Percentiles rank a stretch among this genome's conserved stretches.
Conservation (phyloP, 306 rosid genomes). For the Inga laurina region DNA sequence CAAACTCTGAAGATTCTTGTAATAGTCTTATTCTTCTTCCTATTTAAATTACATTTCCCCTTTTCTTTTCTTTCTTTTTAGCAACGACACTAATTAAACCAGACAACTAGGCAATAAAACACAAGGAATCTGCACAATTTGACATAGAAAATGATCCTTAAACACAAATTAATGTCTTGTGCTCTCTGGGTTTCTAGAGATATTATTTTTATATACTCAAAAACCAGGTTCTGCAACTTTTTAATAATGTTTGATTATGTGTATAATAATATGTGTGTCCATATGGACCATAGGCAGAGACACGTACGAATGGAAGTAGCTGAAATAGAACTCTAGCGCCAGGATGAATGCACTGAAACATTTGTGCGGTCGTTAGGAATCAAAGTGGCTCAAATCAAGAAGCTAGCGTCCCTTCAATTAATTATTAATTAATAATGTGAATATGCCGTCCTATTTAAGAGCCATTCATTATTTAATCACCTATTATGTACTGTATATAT, state of each 20-base stretch:
- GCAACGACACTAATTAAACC: neutral
- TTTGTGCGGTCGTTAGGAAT: conserved; percentile 45
- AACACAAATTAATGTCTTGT: conserved; percentile 25
- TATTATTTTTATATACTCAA: neutral
- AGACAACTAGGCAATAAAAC: conserved; percentile 28
- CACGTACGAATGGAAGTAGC: conserved; percentile 13
- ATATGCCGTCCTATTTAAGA: conserved; percentile 25
- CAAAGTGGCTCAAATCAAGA: conserved; percentile 46
- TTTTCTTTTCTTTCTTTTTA: neutral
- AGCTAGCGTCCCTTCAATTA: conserved; percentile 34
- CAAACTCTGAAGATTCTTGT: conserved; percentile 27
- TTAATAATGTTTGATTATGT: neutral
- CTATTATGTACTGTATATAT: neutral
- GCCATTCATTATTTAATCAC: conserved; percentile 16
- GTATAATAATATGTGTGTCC: neutral
- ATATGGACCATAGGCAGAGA: conserved; percentile 9
- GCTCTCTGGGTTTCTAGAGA: neutral
- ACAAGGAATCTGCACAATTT: conserved; percentile 25
- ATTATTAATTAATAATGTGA: conserved; percentile 11
- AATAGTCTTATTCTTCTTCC: neutral
- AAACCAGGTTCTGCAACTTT: conserved; percentile 20
- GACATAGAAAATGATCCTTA: neutral
- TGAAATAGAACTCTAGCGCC: conserved; percentile 36
- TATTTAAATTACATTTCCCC: neutral
- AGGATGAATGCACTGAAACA: conserved; percentile 42